phyloP scores from a whole-genome alignment of 2,329 filamentous ascomycete genomes.

The Arthrobotrys iridis region DNA sequence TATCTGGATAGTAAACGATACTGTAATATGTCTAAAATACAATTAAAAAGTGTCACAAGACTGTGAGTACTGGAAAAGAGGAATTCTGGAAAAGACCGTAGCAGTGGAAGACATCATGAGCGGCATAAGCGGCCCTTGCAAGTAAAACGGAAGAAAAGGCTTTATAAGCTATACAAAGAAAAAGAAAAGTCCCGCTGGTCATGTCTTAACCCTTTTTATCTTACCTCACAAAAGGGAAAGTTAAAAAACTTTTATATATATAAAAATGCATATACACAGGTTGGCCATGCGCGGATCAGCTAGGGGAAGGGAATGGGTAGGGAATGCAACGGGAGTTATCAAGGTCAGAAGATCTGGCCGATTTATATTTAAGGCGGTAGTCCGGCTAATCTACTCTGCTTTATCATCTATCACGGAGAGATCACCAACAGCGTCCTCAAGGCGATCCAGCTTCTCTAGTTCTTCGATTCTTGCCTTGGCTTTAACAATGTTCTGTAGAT shows the following conservation, averaged over 20 bases:
- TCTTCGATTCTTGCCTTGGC: conserved; percentile 94
- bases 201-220: no score
- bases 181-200: no score
- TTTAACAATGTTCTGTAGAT: conserved; percentile 86
- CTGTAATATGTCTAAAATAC: no score
- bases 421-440: conserved; percentile 40
- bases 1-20: no score
- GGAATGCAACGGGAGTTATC: not conserved
- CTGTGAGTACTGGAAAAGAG: no score
- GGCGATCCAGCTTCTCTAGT: conserved; percentile 74
- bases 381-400: not conserved
- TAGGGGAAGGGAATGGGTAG: not conserved
- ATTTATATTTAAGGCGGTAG: not conserved
- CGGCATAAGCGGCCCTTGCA: no score
- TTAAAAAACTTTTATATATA: not conserved
- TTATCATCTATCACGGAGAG: conserved; percentile 25
- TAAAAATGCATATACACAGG: conserved; percentile 4
- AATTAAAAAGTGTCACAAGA: no score
- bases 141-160: no score
- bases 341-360: not conserved
- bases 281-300: not conserved
- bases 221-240: not conserved
- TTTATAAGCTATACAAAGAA: no score
- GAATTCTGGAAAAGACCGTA: no score
- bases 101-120: no score